Evolutionary conservation across 2,329 filamentous ascomycete species (phyloP), one percentile per base, ranked within the genome.

Genomic region (Fusarium bulbicola): DNA sequence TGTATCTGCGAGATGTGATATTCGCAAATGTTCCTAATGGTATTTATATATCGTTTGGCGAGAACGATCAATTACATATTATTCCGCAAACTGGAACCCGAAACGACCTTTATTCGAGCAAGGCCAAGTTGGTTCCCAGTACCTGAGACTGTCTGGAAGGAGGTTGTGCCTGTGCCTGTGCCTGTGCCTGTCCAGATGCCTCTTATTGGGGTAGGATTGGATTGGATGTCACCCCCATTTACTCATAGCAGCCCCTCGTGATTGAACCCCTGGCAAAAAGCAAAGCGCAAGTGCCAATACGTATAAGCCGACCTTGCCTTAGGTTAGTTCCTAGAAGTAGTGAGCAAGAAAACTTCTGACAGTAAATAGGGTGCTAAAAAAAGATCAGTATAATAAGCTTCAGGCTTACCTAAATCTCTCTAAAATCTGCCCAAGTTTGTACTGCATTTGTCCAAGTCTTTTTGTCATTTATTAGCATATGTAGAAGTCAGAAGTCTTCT

Each of bases 171-270:
- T 59, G 60, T 60, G 53, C 61, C 43, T 59, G 60, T 63, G 53
- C 60, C 42, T 60, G 59, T 53, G 26, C 45, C 53, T 62, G 57
- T 50, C 57, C 39, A 39, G 49, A 39, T 65, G 36, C 28, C 59
- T 65, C 37, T 64, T 34, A 34, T 50, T 50, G 21, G 16, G 21
- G n/a, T 50, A 24, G 11, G 30, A 18, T 24, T 49, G 46, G 21
- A 36, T 64, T 64, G 42, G 39, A 64, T 64, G 60, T 26, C 30
- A 58, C 60, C 40, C 40, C 39, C n/a, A 40, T 30, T 42, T 36
- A 45, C 34, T 72, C 63, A 65, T 43, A 62, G 58, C 36, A 45
- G 36, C 66, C 59, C 45, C 52, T 70, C 60, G 30, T 49, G 43
- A 52, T 49, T 69, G 43, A 70, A 66, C 61, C 49, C 66, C 46